Conservation (phyloP, 2,329 filamentous ascomycete genomes). For the Fusarium solani-melongenae region DNA sequence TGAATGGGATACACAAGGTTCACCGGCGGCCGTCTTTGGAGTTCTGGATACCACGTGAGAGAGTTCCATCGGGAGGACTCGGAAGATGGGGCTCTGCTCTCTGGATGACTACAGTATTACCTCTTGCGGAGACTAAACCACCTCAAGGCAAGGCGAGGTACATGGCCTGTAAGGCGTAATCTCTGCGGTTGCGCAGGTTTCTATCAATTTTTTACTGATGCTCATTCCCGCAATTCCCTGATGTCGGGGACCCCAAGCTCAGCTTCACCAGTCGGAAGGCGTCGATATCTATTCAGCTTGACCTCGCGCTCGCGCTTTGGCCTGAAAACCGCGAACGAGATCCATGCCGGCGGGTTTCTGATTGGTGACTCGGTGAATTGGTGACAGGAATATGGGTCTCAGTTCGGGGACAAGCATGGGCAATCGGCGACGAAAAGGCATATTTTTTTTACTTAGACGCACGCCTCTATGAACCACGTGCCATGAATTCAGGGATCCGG, state of each 20-base stretch:
- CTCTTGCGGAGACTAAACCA: not conserved
- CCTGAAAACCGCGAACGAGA: not conserved
- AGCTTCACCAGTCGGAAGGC: slow-evolving; percentile 10
- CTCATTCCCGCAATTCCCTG: not conserved
- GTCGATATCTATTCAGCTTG: slow-evolving; percentile 12
- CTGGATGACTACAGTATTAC: not conserved
- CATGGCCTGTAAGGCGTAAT: not conserved
- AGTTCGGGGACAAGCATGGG: not conserved
- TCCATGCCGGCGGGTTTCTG: not conserved
- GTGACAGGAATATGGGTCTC: slow-evolving; percentile 1
- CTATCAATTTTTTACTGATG: not conserved
- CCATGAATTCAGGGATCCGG: not conserved
- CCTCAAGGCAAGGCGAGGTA: not conserved
- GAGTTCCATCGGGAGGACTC: slow-evolving; percentile 36
- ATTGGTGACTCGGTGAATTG: slow-evolving; percentile 1
- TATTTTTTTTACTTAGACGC: slow-evolving; percentile 8
- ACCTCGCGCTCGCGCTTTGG: slow-evolving; percentile 9
- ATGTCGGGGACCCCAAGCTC: slow-evolving; percentile 4
- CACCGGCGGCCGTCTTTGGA: slow-evolving; percentile 20
- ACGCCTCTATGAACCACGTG: slow-evolving; percentile 4
- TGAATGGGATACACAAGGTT: slow-evolving; percentile 3
- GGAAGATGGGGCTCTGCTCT: slow-evolving; percentile 14
- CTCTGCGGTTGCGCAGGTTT: not conserved
- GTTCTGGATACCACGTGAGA: slow-evolving; percentile 36
- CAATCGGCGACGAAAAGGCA: slow-evolving; percentile 4